Evolutionary conservation across 1,139 yeast species (phyloP).

Genomic region (Pichia sp.): DNA sequence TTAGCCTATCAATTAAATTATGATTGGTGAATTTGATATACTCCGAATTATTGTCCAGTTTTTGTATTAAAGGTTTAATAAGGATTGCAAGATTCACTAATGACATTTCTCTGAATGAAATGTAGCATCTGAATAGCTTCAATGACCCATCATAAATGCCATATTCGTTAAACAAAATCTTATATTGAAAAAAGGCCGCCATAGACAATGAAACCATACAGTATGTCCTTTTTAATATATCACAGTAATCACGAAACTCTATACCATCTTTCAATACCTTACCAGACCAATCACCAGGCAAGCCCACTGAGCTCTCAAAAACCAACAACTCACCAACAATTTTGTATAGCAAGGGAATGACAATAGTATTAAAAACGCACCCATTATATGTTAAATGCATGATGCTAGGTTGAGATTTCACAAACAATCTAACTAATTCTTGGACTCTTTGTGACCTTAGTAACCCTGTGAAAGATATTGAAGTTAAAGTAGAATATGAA

Average conservation of each 20-base stretch:
- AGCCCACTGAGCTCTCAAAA: conserved; percentile 16
- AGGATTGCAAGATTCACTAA: conserved; percentile 19
- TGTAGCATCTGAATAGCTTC: conserved; percentile 20
- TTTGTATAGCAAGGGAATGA: conserved; percentile 24
- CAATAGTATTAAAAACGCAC: conserved; percentile 22
- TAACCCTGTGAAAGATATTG: conserved; percentile 13
- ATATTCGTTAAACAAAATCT: conserved; percentile 20
- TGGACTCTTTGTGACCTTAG: conserved; percentile 16
- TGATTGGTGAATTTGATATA: conserved; percentile 10
- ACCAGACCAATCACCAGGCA: conserved; percentile 10
- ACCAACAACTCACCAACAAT: conserved; percentile 26
- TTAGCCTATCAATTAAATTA: conserved; percentile 15
- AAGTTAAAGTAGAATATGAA: not conserved
- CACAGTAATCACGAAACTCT: conserved; percentile 16
- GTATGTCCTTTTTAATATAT: conserved; percentile 22
- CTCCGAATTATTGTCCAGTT: conserved; percentile 7
- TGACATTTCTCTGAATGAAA: conserved; percentile 24
- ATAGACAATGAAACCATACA: conserved; percentile 25
- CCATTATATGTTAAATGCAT: conserved; percentile 23
- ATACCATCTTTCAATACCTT: conserved; percentile 12
- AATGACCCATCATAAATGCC: conserved; percentile 25
- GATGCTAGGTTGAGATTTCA: conserved; percentile 17
- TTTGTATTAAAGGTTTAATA: conserved; percentile 16
- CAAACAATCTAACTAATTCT: conserved; percentile 23
- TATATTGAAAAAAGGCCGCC: conserved; percentile 24